Evolutionary conservation across 2,329 filamentous ascomycete species (phyloP).

Genomic region (Pyricularia pennisetigena): DNA sequence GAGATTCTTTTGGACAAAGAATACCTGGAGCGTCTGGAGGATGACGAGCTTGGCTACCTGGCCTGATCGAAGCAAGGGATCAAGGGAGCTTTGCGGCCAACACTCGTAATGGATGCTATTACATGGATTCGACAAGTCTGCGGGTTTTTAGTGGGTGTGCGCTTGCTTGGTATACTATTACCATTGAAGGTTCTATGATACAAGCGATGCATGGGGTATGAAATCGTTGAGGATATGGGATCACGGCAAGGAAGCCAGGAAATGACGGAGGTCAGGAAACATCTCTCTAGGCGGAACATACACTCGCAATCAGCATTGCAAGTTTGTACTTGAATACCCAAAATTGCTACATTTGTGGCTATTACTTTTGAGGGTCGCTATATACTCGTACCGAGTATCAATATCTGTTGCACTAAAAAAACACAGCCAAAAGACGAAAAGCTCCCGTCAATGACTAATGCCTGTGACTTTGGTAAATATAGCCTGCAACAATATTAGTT

Average conservation of each 20-base stretch:
- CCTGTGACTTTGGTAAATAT: no score
- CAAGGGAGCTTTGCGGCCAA: no score
- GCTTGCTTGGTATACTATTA: not conserved
- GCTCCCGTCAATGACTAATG: no score
- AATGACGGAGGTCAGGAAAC: not conserved
- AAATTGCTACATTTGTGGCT: not conserved
- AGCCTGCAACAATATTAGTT: no score
- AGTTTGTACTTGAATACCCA: not conserved
- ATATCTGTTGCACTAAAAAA: no score
- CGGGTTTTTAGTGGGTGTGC: not conserved
- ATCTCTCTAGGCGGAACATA: not conserved
- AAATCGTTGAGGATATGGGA: not conserved
- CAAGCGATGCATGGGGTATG: not conserved
- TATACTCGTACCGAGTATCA: not conserved
- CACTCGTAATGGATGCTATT: not conserved
- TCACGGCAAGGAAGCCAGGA: not conserved
- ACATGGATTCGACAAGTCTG: not conserved
- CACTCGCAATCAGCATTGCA: conserved; percentile 1
- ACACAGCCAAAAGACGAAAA: no score
- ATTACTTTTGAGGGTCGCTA: not conserved
- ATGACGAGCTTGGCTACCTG: conserved; percentile 89
- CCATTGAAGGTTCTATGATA: not conserved
- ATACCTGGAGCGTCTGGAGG: conserved; percentile 90
- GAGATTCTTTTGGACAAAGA: conserved; percentile 98
- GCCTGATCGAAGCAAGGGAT: conserved; percentile 43